A percentile compares a stretch with the other conserved stretches of the same genome.
These are phyloP conservation scores for Fomitopsis schrenkii DNA, from an alignment of 1,284 basidiomycete genomes.

Conservation along the genomic window DNA sequence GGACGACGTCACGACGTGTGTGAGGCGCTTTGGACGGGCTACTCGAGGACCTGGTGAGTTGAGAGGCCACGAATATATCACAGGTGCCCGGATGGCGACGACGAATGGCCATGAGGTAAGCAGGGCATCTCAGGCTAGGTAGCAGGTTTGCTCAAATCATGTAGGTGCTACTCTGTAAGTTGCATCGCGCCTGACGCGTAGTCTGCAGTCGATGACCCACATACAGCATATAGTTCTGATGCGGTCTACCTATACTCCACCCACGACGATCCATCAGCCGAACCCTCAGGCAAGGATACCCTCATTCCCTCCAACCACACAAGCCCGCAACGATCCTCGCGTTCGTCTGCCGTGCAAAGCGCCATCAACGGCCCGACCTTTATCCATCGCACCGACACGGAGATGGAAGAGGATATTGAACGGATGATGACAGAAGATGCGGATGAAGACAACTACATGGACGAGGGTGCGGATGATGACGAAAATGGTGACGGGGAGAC, in stretches of 20 bases:
- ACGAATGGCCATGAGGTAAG: conserved; percentile 78
- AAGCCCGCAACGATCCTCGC: not conserved
- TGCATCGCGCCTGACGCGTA: not conserved
- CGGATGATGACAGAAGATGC: conserved; percentile 14
- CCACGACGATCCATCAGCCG: conserved; percentile 49
- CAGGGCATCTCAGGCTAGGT: not conserved
- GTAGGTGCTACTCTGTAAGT: conserved; percentile 55
- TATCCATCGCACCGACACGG: conserved; percentile 9
- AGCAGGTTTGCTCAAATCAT: not conserved
- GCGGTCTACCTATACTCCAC: conserved; percentile 82
- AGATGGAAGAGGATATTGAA: conserved; percentile 28
- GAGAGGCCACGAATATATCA: conserved; percentile 60
- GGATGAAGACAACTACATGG: conserved; percentile 8
- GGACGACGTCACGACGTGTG: conserved; percentile 68
- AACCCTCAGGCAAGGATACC: conserved; percentile 6
- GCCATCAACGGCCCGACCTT: not conserved
- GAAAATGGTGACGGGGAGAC: conserved; percentile 24
- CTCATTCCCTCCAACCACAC: conserved; percentile 11
- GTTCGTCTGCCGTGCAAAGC: not conserved
- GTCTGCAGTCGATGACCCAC: conserved; percentile 1
- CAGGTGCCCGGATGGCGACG: conserved; percentile 73
- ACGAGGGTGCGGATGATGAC: conserved; percentile 17
- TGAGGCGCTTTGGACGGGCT: conserved; percentile 75
- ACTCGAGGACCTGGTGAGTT: conserved; percentile 31
- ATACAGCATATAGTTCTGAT: conserved; percentile 72